Base-by-base conservation (phyloP, 805 yeast genomes). In the Wickerhamomyces bovis region DNA sequence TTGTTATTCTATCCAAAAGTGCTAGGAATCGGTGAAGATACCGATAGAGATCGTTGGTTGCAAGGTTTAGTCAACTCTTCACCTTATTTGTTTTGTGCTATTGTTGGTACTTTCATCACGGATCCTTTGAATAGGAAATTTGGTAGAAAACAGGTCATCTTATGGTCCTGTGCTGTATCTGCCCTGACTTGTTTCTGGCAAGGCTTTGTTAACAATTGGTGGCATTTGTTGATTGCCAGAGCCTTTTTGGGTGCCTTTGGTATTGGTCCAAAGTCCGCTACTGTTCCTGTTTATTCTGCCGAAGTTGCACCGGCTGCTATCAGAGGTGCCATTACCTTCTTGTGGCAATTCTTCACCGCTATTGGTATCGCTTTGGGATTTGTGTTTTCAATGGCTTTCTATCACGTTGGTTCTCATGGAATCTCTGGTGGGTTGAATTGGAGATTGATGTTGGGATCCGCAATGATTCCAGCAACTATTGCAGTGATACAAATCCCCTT, bases 321-420 rank as follows among this genome's bases (percentile, higher is more conserved):
- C 45, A 68, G 87, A 62, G 87, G 87, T 47, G 70, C 81, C 4
- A 65, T 81, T 44, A 83, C 80, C 43, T 80, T 80, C 85, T 72
- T 77, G 68, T 81, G 86, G 86, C 87, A 81, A 63, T 69, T 80
- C 47, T 80, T 79, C 70, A 81, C 86, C 9, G 86, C 86, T 7
- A 78, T 78, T 51, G 87, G 87, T 58, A 80, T 81, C 52, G 78
- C 79, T 81, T 69, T 81, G 64, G 87, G 87, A 44, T 78, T 80
- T 58, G 82, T 78, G 26, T 71, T 81, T 38, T 73, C 78, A 3
- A 66, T 81, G 54, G 83, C 83, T 1, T 80, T 81, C 56, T 78
- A 75, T 63, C 63, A 68, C 42, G 76, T 81, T 43, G 65, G 64
- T 28, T 66, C 67, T 13, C 49, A 51, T 31, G 57, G 58, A 13